These are phyloP conservation scores for Wallemia ichthyophaga DNA, from an alignment of 1,284 basidiomycete genomes.

Conservation along the genomic window DNA sequence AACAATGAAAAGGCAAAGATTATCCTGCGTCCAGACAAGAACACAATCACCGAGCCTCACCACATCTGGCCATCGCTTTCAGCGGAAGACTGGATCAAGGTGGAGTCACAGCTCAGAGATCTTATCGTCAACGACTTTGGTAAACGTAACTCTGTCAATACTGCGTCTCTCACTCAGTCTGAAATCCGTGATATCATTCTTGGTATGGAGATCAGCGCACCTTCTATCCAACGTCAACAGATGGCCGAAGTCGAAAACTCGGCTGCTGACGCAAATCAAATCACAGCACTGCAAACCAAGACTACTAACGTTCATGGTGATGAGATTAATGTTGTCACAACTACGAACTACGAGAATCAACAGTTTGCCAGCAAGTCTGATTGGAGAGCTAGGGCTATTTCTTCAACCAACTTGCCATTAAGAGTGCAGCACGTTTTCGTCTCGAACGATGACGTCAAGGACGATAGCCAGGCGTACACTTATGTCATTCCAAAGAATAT, in stretches of 20 bases:
- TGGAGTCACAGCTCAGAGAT: conserved; percentile 75
- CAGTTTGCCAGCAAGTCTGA: conserved; percentile 96
- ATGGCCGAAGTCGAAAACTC: conserved; percentile 98
- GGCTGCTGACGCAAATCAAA: conserved; percentile 70
- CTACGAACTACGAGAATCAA: conserved; percentile 91
- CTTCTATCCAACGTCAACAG: conserved; percentile 64
- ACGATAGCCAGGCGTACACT: conserved; percentile 74
- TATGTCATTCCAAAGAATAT: conserved; percentile 96
- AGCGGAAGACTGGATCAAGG: conserved; percentile 98
- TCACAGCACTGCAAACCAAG: conserved; percentile 88
- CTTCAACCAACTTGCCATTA: conserved; percentile 77
- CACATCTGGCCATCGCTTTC: conserved; percentile 82
- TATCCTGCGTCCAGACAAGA: conserved; percentile 68
- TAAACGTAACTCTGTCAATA: conserved; percentile 95
- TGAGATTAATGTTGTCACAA: conserved; percentile 80
- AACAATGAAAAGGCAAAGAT: conserved; percentile 99
- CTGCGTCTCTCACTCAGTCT: conserved; percentile 77
- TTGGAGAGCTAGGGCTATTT: conserved; percentile 91
- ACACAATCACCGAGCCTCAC: conserved; percentile 85
- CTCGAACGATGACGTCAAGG: conserved; percentile 94
- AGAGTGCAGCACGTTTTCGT: conserved; percentile 96
- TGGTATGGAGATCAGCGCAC: conserved; percentile 81
- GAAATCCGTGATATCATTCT: conserved; percentile 92
- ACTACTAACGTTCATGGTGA: conserved; percentile 96
- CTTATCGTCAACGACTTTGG: conserved; percentile 53